Evolutionary conservation across 768 basidiomycete genomes (phyloP).

Genomic region (Leccinum pellstonianum): DNA sequence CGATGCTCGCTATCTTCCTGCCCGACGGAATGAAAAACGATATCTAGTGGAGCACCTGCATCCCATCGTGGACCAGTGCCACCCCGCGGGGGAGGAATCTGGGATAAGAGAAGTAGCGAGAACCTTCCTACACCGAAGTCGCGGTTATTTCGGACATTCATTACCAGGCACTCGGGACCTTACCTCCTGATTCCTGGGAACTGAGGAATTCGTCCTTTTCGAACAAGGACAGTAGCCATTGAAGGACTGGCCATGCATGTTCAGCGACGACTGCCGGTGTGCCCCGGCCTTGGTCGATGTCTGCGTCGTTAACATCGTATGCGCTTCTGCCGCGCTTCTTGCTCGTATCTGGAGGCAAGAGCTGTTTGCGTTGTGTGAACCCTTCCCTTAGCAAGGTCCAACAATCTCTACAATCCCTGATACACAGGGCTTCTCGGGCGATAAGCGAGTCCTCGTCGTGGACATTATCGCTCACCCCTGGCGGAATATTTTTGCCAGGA

Average conservation of each 20-base stretch:
- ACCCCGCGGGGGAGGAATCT: slow-evolving; percentile 55
- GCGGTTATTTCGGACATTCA: slow-evolving; percentile 9
- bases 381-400: slow-evolving; percentile 62
- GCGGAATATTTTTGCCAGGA: slow-evolving; percentile 2
- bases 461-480: slow-evolving; percentile 26
- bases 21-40: slow-evolving; percentile 39
- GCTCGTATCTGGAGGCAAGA: slow-evolving; percentile 16
- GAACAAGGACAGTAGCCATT: slow-evolving; percentile 65
- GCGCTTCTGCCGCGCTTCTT: slow-evolving; percentile 35
- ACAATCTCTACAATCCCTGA: slow-evolving; percentile 52
- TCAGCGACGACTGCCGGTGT: slow-evolving; percentile 45
- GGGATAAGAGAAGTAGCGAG: slow-evolving; percentile 55
- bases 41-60: slow-evolving; percentile 47
- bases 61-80: slow-evolving; percentile 55
- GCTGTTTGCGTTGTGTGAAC: slow-evolving; percentile 42
- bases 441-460: slow-evolving; percentile 55
- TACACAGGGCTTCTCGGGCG: slow-evolving; percentile 51
- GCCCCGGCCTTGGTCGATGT: slow-evolving; percentile 20
- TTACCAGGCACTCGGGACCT: slow-evolving; percentile 2
- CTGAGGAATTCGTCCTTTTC: slow-evolving; percentile 58
- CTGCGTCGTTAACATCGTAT: slow-evolving; percentile 27
- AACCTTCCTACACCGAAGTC: slow-evolving; percentile 34
- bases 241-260: slow-evolving; percentile 69
- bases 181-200: slow-evolving; percentile 32
- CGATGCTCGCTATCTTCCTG: slow-evolving; percentile 34